These are phyloP conservation scores for Coelastrella sp. DNA, from an alignment of 139 green algal genomes.

Conservation along the genomic window DNA sequence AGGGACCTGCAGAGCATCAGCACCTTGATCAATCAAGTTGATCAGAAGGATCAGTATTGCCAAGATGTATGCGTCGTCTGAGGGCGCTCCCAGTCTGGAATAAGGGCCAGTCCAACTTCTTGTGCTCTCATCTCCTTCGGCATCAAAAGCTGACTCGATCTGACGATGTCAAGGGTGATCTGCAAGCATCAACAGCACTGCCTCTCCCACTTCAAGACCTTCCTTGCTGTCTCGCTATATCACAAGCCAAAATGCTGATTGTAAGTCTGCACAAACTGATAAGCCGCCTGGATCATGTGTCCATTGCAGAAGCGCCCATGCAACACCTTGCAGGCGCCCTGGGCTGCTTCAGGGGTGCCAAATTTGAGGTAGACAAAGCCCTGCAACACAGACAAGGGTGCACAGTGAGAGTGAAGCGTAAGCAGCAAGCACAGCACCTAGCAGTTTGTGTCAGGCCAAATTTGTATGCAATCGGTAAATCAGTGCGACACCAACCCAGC, in stretches of 20 bases:
- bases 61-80: neutral
- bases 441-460: too few relatives aligned
- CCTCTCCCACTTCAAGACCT: neutral
- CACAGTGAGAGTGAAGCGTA: neutral
- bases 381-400: conserved; percentile 47
- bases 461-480: too few relatives aligned
- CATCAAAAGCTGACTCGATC: too few relatives aligned
- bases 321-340: conserved; percentile 81
- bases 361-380: conserved; percentile 97
- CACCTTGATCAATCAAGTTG: neutral
- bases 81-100: too few relatives aligned
- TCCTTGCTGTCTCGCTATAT: neutral
- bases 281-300: conserved; percentile 86
- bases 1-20: neutral
- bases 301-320: conserved; percentile 91
- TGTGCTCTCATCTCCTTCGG: too few relatives aligned
- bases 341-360: conserved; percentile 59
- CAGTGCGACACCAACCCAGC: too few relatives aligned
- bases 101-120: too few relatives aligned
- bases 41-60: neutral
- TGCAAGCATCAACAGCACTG: neutral
- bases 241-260: conserved; percentile 72
- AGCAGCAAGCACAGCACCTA: too few relatives aligned
- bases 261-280: conserved; percentile 87
- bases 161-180: too few relatives aligned